phyloP scores from a whole-genome alignment of 2,329 filamentous ascomycete species.

The Fusarium ambrosium region DNA sequence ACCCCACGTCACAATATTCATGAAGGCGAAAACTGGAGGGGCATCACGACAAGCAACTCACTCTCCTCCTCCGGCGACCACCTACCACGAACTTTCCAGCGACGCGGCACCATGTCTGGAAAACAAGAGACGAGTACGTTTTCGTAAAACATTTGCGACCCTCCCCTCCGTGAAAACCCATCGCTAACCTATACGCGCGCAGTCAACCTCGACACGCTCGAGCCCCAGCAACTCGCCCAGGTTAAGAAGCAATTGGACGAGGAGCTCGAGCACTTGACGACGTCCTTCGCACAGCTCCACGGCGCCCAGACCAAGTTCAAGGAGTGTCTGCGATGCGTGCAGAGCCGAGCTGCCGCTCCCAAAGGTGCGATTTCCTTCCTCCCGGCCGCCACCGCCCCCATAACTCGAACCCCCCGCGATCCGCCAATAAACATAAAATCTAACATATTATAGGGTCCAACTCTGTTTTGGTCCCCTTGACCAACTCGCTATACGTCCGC shows the following conservation, averaged over 20 bases:
- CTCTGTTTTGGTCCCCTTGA: constrained; percentile 89
- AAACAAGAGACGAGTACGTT: constrained; percentile 52
- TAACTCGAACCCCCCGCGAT: neutral
- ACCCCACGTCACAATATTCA: constrained; percentile 52
- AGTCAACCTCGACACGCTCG: constrained; percentile 81
- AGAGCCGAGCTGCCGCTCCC: constrained; percentile 54
- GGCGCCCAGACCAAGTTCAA: constrained; percentile 92
- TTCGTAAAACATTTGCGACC: neutral
- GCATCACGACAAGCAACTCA: constrained; percentile 28
- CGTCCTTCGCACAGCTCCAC: constrained; percentile 90
- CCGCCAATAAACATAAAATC: neutral
- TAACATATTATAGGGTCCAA: constrained; percentile 53
- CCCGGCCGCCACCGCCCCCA: neutral
- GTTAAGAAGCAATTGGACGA: constrained; percentile 97
- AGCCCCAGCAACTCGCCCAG: constrained; percentile 85
- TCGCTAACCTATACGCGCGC: constrained; percentile 11
- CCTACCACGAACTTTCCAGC: constrained; percentile 16
- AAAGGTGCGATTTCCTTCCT: constrained; percentile 45
- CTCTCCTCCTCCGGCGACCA: constrained; percentile 17
- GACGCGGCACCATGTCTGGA: constrained; percentile 48
- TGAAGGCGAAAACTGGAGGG: constrained; percentile 47
- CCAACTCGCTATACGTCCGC: constrained; percentile 93
- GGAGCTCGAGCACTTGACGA: constrained; percentile 93
- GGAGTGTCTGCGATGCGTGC: constrained; percentile 87
- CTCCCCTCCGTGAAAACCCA: neutral